Evolutionary conservation across 106 monocot species (phyloP), one percentile per base, ranked within the genome.

Genomic region (Agapanthus africanus): DNA sequence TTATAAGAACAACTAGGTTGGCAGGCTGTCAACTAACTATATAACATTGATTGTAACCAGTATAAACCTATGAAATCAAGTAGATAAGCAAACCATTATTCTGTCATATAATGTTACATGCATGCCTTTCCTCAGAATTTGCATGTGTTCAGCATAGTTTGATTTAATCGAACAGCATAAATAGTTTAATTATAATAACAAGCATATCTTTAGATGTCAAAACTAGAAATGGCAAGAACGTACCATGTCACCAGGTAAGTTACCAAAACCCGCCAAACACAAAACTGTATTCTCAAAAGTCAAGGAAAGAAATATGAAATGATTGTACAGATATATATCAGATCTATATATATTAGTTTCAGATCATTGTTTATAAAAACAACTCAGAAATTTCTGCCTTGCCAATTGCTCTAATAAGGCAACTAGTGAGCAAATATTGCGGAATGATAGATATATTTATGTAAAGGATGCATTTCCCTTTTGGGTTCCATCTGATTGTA

Each of bases 181-280:
- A 28, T 11, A 18, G 16, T 57, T 57, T 8, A 8, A 57, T 30
- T 6, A 18, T 57, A 37, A 64, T 39, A 37, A n/a, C 13, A 66
- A 27, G 25, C 25, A 4, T 11, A 30, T 26, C 40, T 26, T 27
- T 41, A 1, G 27, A 36, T 60, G 7, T 31, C 40, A 59, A 65
- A 19, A 32, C 21, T 27, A 35, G 21, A 57, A 59, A 47, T 28
- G 2, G 19, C 64, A 64, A 21, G 15, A 4, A 73, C 80, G 51
- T 79, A 97, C 97, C 97, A 97, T 89, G 65, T 97, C 82, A 70
- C 92, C 97, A 62, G 97, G 87, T 42, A 97, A 89, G 74, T 97
- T 97, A 27, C 97, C 97, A 74, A 92, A 97, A 26, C 97, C 97
- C 28, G 97, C 97, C 72, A 84, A 63, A 80, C 80, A 88, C 26